Percentiles rank a stretch among this genome's conserved stretches.
Conservation (phyloP, 2,329 filamentous ascomycete genomes). For the Fonsecaea pugnacius region DNA sequence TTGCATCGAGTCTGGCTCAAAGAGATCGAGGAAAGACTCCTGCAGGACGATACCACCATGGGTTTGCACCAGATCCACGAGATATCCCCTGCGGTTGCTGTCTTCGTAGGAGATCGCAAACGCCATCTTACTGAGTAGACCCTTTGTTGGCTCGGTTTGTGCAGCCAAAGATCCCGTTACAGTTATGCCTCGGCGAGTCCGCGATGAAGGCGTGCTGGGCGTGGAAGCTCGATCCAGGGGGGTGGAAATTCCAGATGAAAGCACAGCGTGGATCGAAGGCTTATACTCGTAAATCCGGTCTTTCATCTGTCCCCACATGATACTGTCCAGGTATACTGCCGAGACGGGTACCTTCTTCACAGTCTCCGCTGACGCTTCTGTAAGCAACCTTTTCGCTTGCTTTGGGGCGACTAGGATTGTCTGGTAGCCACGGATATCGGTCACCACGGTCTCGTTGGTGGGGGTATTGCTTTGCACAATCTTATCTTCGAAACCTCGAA, state of each 20-base stretch:
- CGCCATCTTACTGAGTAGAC: slow-evolving; percentile 77
- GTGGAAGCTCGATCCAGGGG: slow-evolving; percentile 47
- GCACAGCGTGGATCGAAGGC: slow-evolving; percentile 32
- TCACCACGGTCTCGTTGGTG: slow-evolving; percentile 35
- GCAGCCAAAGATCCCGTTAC: slow-evolving; percentile 26
- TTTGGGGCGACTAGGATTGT: slow-evolving; percentile 50
- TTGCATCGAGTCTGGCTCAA: slow-evolving; percentile 56
- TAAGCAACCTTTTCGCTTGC: slow-evolving; percentile 49
- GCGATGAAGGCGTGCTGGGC: slow-evolving; percentile 55
- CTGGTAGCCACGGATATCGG: slow-evolving; percentile 50
- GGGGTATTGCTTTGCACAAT: slow-evolving; percentile 38
- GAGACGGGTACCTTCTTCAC: slow-evolving; percentile 51
- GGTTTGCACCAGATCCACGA: slow-evolving; percentile 67
- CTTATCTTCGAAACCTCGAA: slow-evolving; percentile 48
- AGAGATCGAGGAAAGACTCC: slow-evolving; percentile 80
- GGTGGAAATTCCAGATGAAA: slow-evolving; percentile 42
- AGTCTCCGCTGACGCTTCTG: slow-evolving; percentile 38
- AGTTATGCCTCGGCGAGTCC: slow-evolving; percentile 40
- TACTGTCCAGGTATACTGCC: slow-evolving; percentile 52
- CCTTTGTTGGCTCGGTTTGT: slow-evolving; percentile 31
- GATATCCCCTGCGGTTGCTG: slow-evolving; percentile 58
- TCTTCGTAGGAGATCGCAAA: slow-evolving; percentile 81
- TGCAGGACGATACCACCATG: slow-evolving; percentile 75
- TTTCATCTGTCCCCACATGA: slow-evolving; percentile 52
- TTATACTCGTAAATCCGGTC: slow-evolving; percentile 44